Base-by-base conservation (phyloP, 2,329 filamentous ascomycete genomes). In the Leptosphaerulina australis region DNA sequence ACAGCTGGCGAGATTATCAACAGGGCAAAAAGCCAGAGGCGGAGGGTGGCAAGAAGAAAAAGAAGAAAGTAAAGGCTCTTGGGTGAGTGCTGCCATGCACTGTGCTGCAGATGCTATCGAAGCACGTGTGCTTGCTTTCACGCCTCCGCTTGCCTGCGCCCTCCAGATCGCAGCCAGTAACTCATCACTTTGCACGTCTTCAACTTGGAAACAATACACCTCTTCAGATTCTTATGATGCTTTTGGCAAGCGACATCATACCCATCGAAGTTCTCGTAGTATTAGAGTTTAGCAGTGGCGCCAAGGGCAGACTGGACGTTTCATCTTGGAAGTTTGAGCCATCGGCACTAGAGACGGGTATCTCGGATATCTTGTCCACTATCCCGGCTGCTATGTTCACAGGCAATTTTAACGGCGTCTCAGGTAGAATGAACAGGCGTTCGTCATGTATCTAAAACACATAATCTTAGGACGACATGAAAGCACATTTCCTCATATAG, bases 1-100 rank as follows among this genome's bases (percentile, higher is more conserved):
- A 86, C 59, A 96, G 88, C 73, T 99, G 94, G 94, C 84, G 94
- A 49, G 84, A 91, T 59, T 99, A 96, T 67, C 87, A 94, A 72
- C 94, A 95, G 77, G 73, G 72, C 48, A 71, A 76, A 51, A 66
- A 60, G 30, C 60, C 85, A 82, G 74, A 79, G 77, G 33, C 76
- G 72, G 60, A 62, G 8, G 65, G 59, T 34, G 63, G 56, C 40
- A 71, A 71, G 73, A 79, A 79, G 67, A 79, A 80, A 61, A 77
- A 77, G 66, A 77, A 77, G 68, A 81, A 81, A 73, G 69, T 80
- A 64, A 81, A 81, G 74, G 75, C 76, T 9, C 59, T 81, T 45
- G 79, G 79, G 12, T 81, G 73, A 66, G 43, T 21, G 11, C 18
- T 17, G 25, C 26, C 17, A 11, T 26, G 48, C 34, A n/a, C 18